Evolutionary conservation across 2,329 filamentous ascomycete genomes (phyloP).

Genomic region (Alternaria ventricosa): DNA sequence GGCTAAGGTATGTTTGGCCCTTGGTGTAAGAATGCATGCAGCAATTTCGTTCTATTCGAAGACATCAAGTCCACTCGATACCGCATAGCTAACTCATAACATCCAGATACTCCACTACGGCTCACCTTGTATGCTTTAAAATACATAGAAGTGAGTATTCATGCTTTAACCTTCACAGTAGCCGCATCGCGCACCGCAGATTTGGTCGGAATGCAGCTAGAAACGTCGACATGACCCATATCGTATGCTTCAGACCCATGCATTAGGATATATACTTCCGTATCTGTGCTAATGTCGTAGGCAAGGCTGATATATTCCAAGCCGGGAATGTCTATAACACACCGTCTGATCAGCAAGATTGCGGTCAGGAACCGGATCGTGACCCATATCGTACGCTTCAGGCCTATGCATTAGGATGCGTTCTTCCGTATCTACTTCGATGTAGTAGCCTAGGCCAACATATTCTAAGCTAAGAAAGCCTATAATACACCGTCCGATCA

Average conservation of each 20-base stretch:
- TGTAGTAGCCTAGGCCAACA: not conserved
- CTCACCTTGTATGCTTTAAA: not conserved
- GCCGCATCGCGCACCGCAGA: too few relatives aligned
- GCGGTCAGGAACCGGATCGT: not conserved
- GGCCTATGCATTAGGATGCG: fast-evolving
- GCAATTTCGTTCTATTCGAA: not conserved
- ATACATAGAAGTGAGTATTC: too few relatives aligned
- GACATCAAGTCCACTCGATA: not conserved
- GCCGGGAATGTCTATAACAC: not conserved
- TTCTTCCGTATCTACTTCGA: not conserved
- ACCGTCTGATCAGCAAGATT: not conserved
- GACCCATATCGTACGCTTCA: not conserved
- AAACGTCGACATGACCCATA: too few relatives aligned
- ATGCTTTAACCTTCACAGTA: too few relatives aligned
- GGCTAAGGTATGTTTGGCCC: not conserved
- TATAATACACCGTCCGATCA: not conserved
- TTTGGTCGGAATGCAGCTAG: too few relatives aligned
- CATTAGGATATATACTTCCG: not conserved
- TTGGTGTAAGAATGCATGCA: not conserved
- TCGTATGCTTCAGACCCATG: not conserved
- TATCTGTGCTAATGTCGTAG: not conserved
- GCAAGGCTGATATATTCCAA: not conserved
- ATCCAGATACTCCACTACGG: not conserved
- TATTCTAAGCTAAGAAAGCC: not conserved
- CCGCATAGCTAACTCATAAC: not conserved